phyloP scores from a whole-genome alignment of 192 early-diverging fungal genomes.

The Diversispora epigaea region DNA sequence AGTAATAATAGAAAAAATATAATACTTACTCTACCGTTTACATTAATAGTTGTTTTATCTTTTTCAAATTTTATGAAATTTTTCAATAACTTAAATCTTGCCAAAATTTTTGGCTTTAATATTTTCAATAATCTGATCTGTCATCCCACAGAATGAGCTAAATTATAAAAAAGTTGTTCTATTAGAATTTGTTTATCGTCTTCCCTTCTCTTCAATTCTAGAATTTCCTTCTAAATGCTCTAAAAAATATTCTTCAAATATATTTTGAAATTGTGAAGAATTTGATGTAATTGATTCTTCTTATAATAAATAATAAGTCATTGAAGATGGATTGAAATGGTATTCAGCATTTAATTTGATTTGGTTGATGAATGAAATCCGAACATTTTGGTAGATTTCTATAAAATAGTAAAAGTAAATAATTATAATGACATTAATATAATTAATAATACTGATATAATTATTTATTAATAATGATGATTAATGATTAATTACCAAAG shows the following conservation, averaged over 20 bases:
- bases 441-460: no score
- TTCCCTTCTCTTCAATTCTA: not conserved
- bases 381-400: constrained; percentile 40
- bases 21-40: constrained; percentile 63
- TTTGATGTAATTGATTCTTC: not conserved
- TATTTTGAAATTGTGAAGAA: not conserved
- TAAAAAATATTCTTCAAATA: not conserved
- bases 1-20: not conserved
- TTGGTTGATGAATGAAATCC: constrained; percentile 58
- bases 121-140: constrained; percentile 12
- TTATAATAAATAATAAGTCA: constrained; percentile 11
- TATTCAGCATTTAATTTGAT: not conserved
- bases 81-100: constrained; percentile 18
- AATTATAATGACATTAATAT: not conserved
- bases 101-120: constrained; percentile 12
- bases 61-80: constrained; percentile 30
- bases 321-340: not conserved
- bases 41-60: constrained; percentile 44
- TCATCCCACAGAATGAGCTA: not conserved
- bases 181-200: not conserved
- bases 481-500: no score
- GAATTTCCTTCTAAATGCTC: not conserved
- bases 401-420: not conserved
- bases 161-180: not conserved
- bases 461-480: no score